Conservation (phyloP, 371 early-diverging fungal species). For the Apophysomyces ossiformis region DNA sequence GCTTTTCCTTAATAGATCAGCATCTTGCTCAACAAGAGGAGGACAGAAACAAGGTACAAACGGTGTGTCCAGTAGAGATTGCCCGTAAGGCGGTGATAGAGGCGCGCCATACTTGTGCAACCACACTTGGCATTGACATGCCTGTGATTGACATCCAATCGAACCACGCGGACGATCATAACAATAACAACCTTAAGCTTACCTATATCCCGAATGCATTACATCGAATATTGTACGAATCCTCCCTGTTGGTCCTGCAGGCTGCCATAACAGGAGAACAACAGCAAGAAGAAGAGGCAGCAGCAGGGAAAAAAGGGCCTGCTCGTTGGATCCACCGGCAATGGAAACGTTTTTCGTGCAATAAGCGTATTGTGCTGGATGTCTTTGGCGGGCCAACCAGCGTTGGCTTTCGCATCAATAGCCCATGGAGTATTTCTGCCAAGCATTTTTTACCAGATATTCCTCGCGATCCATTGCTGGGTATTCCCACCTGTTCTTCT, state of each 20-base stretch:
- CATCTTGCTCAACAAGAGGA: slow-evolving; percentile 63
- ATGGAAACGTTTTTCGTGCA: neutral
- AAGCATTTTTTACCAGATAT: slow-evolving; percentile 27
- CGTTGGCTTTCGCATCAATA: slow-evolving; percentile 28
- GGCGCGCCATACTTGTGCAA: slow-evolving; percentile 55
- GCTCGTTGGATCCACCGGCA: slow-evolving; percentile 17
- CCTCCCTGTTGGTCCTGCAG: slow-evolving; percentile 60
- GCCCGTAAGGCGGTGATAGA: slow-evolving; percentile 62
- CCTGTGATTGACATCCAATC: slow-evolving; percentile 20
- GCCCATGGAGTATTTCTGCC: slow-evolving; percentile 19
- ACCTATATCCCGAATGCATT: slow-evolving; percentile 65
- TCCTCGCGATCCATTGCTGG: slow-evolving; percentile 27
- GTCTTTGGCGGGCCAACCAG: slow-evolving; percentile 37
- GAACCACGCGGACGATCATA: neutral
- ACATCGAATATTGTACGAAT: slow-evolving; percentile 68
- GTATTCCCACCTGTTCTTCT: slow-evolving; percentile 47
- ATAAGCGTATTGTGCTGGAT: slow-evolving; percentile 35
- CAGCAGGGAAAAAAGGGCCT: slow-evolving; percentile 45
- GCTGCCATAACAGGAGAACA: slow-evolving; percentile 9
- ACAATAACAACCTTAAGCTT: slow-evolving; percentile 29
- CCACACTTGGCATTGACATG: slow-evolving; percentile 23
- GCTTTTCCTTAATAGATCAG: slow-evolving; percentile 37
- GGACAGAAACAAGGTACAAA: slow-evolving; percentile 58
- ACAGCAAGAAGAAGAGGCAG: slow-evolving; percentile 54
- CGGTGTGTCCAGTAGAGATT: slow-evolving; percentile 58